Base-by-base conservation (phyloP, 2,329 filamentous ascomycete species). In the Calonectria ilicicola region DNA sequence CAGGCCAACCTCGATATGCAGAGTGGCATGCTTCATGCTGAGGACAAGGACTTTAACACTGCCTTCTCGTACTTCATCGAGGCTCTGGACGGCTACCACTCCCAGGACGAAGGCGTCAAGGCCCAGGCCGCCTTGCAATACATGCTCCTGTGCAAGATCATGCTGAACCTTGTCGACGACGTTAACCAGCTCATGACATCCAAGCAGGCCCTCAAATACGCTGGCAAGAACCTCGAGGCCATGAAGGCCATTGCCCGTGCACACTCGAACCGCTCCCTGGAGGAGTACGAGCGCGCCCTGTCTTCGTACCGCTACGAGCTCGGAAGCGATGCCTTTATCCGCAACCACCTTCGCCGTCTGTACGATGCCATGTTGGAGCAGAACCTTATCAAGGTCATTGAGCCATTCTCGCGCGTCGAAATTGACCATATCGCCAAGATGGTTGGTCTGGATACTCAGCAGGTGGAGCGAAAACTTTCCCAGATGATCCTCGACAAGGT, bases 401-500 rank as follows among this genome's bases (percentile, higher is more conserved):
- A 99, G 89, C 97, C 97, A 26, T 99, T 98, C 87, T 98, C 95
- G 81, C 92, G 96, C 74, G 97, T 99, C 67, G 97, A 99, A 87
- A 98, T 99, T 80, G 94, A 93, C 80, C 97, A 99, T 84, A 95
- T 99, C 80, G 96, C 97, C 78, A 95, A 97, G 88, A 98, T 98
- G 93, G 97, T 99, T 65, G 96, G 96, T 46, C 89, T 99, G 74
- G 97, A 98, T 84, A 98, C 95, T 29, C 93, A 95, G 84, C 96
- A 98, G 87, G 97, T 99, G 72, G 97, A 99, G 91, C 92, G 96
- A 80, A 99, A 99, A 90, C 90, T 99, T 75, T 97, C 95, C 56
- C 97, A 99, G 89, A 99, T 99, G 97, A 99, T 99, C 82, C 90
- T 99, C 72, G 97, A 99, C 88, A 98, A 98, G 89, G 95, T 98